Conservation (phyloP, 768 basidiomycete species). For the Kwoniella dejecticola region DNA sequence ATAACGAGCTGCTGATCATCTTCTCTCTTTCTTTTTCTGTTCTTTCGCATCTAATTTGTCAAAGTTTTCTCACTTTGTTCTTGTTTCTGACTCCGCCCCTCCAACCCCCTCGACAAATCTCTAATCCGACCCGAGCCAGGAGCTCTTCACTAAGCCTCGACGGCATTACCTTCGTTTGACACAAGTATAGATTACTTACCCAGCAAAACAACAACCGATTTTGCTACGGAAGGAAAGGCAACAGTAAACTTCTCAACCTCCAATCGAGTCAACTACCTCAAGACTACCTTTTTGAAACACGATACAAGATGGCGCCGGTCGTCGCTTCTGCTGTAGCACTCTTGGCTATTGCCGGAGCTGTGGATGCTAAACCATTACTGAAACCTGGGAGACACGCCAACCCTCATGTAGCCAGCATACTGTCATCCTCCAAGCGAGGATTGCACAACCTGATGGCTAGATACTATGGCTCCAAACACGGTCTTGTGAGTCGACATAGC, state of each 20-base stretch:
- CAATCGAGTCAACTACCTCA: constrained; percentile 4
- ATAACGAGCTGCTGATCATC: not conserved
- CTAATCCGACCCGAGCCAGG: constrained; percentile 42
- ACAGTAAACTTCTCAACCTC: not conserved
- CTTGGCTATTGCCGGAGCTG: constrained; percentile 31
- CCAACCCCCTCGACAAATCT: constrained; percentile 1
- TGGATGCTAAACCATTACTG: constrained; percentile 40
- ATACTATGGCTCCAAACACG: constrained; percentile 46
- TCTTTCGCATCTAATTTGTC: not conserved
- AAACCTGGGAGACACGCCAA: constrained; percentile 51
- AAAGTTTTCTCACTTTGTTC: constrained; percentile 4
- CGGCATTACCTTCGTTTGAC: constrained; percentile 45
- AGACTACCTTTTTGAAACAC: not conserved
- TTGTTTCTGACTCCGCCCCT: constrained; percentile 13
- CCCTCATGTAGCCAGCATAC: constrained; percentile 40
- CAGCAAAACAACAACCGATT: not conserved
- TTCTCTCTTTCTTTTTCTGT: constrained; percentile 2
- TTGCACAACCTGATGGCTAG: constrained; percentile 28
- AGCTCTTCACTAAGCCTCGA: constrained; percentile 48
- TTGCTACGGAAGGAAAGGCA: not conserved
- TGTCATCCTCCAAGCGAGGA: constrained; percentile 33
- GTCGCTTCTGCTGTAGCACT: constrained; percentile 35
- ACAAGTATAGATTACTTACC: constrained; percentile 4
- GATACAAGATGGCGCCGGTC: constrained; percentile 49
- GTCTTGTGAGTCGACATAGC: constrained; percentile 41